Evolutionary conservation across 164 flowering plant genomes (phyloP).

Genomic region (Vitis labrusca): DNA sequence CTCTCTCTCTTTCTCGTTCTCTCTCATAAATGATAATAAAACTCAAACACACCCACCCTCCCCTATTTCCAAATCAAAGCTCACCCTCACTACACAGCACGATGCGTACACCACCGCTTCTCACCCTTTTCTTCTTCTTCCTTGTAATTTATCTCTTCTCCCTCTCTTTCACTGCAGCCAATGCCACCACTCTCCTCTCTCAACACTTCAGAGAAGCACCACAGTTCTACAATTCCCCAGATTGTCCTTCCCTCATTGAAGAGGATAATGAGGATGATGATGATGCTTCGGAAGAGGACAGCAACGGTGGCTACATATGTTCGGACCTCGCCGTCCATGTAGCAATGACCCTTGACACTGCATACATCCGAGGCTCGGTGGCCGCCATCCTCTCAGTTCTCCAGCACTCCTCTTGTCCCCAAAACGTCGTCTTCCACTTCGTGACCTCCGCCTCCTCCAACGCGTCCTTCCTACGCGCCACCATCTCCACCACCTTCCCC

Average conservation of each 20-base stretch:
- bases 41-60: neutral
- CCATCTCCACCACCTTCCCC: constrained; percentile 60
- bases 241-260: constrained; percentile 40
- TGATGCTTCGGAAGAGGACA: neutral
- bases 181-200: neutral
- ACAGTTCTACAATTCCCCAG: constrained; percentile 68
- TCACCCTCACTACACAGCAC: neutral
- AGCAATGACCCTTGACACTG: constrained; percentile 80
- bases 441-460: constrained; percentile 44
- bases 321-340: constrained; percentile 55
- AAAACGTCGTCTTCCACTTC: constrained; percentile 75
- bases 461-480: constrained; percentile 28
- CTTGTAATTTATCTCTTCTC: neutral
- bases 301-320: constrained; percentile 17
- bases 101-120: neutral
- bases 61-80: neutral
- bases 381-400: constrained; percentile 80
- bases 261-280: neutral
- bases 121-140: constrained; percentile 1
- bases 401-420: constrained; percentile 86
- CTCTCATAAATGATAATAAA: neutral
- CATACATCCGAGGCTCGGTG: constrained; percentile 81
- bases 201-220: constrained; percentile 75
- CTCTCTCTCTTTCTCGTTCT: neutral
- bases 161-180: neutral